Base-by-base conservation (phyloP, 2,329 filamentous ascomycete species). In the Blastomyces gilchristii region DNA sequence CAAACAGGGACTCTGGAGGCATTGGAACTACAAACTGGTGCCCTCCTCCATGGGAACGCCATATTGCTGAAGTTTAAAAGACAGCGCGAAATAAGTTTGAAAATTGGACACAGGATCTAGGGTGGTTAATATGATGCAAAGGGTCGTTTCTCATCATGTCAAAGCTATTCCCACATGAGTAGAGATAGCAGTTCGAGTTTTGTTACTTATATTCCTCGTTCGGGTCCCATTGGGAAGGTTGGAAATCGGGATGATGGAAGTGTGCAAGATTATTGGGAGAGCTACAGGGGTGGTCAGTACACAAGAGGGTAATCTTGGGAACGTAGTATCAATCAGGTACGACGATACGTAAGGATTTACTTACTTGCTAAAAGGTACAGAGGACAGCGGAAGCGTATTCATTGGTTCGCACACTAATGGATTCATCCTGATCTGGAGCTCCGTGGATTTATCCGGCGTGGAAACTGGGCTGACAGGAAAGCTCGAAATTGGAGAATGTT, bases 261-360 rank as follows among this genome's bases (percentile, higher is more conserved):
- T 80, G 76, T 54, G 77, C 76, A 65, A 77, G 75, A 66, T 78
- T 77, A 70, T 76, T 75, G 9, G 76, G 74, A 12, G 76, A 79
- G 64, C 77, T 79, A 50, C 25, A 16, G 8, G 49, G 14, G 11
- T 47, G n/a, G 60, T 62, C 28, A 62, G 60, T 53, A 56, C 50
- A 57, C 3, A 18, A n/a, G 9, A 12, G 45, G 25, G 12, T 18
- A 37, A 11, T 39, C 1, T 41, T 63, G 37, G 16, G 28, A 12
- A 39, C 7, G 8, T 34, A n/a, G 28, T 22, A 14, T 37, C 52
- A 56, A 37, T 11, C 5, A 4, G 8, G 28, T 12, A 14, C 37
- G 8, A 31, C 9, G 8, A 7, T 37, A 2, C 16, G 18, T 22
- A 56, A 39, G 16, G 12, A 22, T 47, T 25, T 49, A 67, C 71